phyloP scores from a whole-genome alignment of 2,329 filamentous ascomycete genomes.

The Chaetomium strumarium region DNA sequence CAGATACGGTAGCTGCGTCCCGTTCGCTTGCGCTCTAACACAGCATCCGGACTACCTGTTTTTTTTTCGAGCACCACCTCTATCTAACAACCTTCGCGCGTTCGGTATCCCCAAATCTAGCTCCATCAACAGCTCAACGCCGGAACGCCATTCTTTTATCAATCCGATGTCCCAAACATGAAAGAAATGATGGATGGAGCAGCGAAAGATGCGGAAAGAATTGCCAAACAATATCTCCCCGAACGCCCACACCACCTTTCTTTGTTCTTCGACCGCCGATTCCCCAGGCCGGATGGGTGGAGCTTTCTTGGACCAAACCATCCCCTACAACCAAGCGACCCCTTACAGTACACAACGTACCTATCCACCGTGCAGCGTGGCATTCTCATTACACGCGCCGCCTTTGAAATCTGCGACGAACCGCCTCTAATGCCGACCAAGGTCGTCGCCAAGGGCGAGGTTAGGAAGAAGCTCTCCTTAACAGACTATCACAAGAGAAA shows the following conservation, averaged over 20 bases:
- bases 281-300: slow-evolving; percentile 37
- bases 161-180: slow-evolving; percentile 26
- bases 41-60: too few relatives aligned
- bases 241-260: slow-evolving; percentile 49
- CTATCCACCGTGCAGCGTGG: slow-evolving; percentile 54
- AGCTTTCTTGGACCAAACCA: slow-evolving; percentile 37
- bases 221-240: slow-evolving; percentile 48
- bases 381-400: slow-evolving; percentile 49
- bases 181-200: slow-evolving; percentile 52
- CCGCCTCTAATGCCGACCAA: slow-evolving; percentile 32
- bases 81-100: too few relatives aligned
- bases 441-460: slow-evolving; percentile 36
- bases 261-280: slow-evolving; percentile 43
- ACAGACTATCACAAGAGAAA: slow-evolving; percentile 54
- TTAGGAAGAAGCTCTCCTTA: slow-evolving; percentile 51
- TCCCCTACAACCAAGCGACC: slow-evolving; percentile 42
- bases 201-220: slow-evolving; percentile 49
- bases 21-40: too few relatives aligned
- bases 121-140: neutral
- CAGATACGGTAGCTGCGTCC: too few relatives aligned
- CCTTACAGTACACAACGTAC: slow-evolving; percentile 53
- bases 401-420: slow-evolving; percentile 53
- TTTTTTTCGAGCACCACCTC: too few relatives aligned
- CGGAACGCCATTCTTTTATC: slow-evolving; percentile 12
- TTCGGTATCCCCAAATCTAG: neutral